Base-by-base conservation (phyloP, 352 stramenopile species). In the Phytophthora crassamura region DNA sequence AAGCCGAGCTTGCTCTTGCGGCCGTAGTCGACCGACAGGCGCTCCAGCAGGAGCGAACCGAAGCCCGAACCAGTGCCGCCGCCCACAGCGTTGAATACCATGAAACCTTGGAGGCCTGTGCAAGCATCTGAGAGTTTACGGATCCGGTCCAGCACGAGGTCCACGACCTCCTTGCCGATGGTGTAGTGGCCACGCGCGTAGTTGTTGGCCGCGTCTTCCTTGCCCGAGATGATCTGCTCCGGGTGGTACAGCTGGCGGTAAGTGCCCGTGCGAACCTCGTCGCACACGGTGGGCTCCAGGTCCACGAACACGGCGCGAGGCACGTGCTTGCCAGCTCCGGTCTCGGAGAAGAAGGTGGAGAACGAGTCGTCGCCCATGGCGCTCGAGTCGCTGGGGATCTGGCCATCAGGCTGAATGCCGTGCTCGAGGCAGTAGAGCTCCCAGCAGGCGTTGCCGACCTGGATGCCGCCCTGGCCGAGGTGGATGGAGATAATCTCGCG, bases 1-100 rank as follows among this genome's bases (percentile, higher is more conserved):
- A 99, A 99, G 15, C 94, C 98, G 28, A 99, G 88, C 86, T 99
- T 99, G 55, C 94, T 98, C 85, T 99, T 99, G 74, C 96, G 93
- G 39, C 95, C 95, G 77, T 99, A 99, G 79, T 99, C 97, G 47
- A 99, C 97, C 12, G 90, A 98, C 14, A 99, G 79, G 60, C 96
- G 93, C 75, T 99, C 96, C 7, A 99, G 88, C 53, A 99, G 80
- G 46, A 99, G 88, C 33, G 96, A 97, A 61, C 98, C 98, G 7
- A 99, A 84, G 77, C 98, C 98, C 42, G 97, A 99, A 59, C 97
- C 97, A 43, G 97, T 99, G 52, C 97, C 97, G 51, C 97, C 97
- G 43, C 97, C 97, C 14, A 98, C 98, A 15, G 97, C 94, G 72
- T 99, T 98, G 84, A 99, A 99, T 55, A 99, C 90, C 11, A 99